A percentile compares a stretch with the other conserved stretches of the same genome.
Evolutionary conservation across 1,284 basidiomycete species (phyloP).

Genomic region (Peniophora sp.): DNA sequence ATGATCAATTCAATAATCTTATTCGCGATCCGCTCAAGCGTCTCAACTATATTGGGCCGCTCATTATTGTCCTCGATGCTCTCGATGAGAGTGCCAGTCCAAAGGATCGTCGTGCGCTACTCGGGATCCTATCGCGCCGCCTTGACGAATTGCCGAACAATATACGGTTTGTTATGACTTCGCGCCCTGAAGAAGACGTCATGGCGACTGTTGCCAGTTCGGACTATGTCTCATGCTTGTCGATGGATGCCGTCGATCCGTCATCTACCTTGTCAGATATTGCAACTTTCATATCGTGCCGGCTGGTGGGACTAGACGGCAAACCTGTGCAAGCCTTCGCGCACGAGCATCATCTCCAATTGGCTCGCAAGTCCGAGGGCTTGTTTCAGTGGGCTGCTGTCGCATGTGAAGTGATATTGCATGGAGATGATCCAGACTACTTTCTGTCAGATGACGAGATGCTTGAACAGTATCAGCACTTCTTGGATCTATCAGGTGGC

Average conservation of each 20-base stretch:
- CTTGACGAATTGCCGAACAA: not conserved
- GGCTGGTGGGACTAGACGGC: not conserved
- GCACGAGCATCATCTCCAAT: not conserved
- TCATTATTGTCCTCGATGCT: constrained; percentile 10
- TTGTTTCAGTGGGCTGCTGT: not conserved
- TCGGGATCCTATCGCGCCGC: constrained; percentile 4
- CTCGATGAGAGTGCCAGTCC: constrained; percentile 9
- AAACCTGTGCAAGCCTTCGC: not conserved
- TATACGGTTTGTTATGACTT: constrained; percentile 11
- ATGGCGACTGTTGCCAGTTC: not conserved
- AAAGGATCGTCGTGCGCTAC: not conserved
- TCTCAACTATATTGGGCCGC: not conserved
- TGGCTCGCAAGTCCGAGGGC: not conserved
- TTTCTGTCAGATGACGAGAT: not conserved
- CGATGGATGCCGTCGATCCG: not conserved
- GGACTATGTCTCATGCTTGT: not conserved
- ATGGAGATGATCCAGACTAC: not conserved
- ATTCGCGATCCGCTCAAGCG: not conserved
- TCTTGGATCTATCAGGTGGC: not conserved
- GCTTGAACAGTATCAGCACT: not conserved
- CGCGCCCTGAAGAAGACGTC: constrained; percentile 8
- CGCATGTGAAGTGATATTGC: not conserved
- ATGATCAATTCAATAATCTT: constrained; percentile 1
- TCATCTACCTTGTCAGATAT: not conserved
- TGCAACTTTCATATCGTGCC: not conserved